These are phyloP conservation scores for Pythium brassicae DNA, from an alignment of 352 stramenopile species.

Conservation along the genomic window DNA sequence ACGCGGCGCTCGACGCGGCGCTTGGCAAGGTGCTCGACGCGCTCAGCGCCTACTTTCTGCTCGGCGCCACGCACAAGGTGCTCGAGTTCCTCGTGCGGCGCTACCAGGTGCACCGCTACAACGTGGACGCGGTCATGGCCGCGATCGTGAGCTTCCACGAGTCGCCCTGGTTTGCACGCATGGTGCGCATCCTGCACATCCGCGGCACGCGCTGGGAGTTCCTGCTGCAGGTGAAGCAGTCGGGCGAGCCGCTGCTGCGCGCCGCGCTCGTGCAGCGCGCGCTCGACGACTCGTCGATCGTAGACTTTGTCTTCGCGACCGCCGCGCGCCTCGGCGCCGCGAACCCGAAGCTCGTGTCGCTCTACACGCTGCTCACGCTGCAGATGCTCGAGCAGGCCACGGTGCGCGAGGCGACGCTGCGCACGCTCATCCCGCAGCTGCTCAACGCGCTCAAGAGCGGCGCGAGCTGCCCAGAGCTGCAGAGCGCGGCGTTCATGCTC, in stretches of 20 bases:
- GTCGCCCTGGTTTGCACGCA: constrained; percentile 77
- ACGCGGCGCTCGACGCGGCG: constrained; percentile 58
- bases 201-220: constrained; percentile 81
- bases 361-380: constrained; percentile 81
- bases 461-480: constrained; percentile 61
- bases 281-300: constrained; percentile 67
- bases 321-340: constrained; percentile 51
- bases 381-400: constrained; percentile 69
- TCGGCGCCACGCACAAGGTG: constrained; percentile 78
- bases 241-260: constrained; percentile 56
- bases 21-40: constrained; percentile 71
- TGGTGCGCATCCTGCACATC: constrained; percentile 83
- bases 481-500: constrained; percentile 82
- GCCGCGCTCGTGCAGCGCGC: constrained; percentile 70
- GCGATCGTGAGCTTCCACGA: constrained; percentile 84
- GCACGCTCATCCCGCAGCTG: constrained; percentile 77
- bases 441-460: constrained; percentile 60
- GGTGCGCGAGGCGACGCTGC: constrained; percentile 66
- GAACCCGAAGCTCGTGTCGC: constrained; percentile 79
- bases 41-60: constrained; percentile 81
- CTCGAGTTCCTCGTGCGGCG: constrained; percentile 87
- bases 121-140: constrained; percentile 82
- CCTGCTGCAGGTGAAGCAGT: constrained; percentile 67
- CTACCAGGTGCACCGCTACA: constrained; percentile 86
- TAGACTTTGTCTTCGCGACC: constrained; percentile 69